These are phyloP conservation scores for Conringia planisiliqua DNA, from an alignment of 345 rosid genomes.

Conservation along the genomic window DNA sequence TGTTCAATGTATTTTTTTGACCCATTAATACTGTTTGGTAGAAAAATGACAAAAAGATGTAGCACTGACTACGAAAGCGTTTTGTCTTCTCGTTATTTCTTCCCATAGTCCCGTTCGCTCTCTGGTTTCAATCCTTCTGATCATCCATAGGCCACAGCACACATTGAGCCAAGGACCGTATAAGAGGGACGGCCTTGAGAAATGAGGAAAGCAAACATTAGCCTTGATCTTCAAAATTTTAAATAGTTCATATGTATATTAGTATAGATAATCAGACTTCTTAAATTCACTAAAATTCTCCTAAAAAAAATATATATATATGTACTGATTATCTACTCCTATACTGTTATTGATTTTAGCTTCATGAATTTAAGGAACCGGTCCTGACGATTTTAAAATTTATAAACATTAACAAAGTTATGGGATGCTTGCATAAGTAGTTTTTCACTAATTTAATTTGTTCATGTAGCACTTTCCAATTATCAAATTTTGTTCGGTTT, in stretches of 20 bases:
- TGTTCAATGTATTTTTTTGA: constrained; percentile 22
- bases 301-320: no score
- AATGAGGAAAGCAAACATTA: not conserved
- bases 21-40: not conserved
- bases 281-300: not conserved
- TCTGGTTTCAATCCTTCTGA: not conserved
- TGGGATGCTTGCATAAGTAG: no score
- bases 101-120: not conserved
- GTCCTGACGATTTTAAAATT: no score
- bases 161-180: not conserved
- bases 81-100: not conserved
- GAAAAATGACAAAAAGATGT: not conserved
- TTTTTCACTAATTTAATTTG: not conserved
- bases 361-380: no score
- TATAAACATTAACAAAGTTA: no score
- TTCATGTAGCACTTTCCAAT: not conserved
- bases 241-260: not conserved
- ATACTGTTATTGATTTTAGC: no score
- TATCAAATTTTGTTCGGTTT: not conserved
- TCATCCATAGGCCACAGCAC: not conserved
- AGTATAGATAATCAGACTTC: not conserved
- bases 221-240: not conserved
- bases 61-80: constrained; percentile 24
- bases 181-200: not conserved
- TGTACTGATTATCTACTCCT: no score